Conservation (phyloP, 768 basidiomycete species). For the Xerocomellus amylosporus region DNA sequence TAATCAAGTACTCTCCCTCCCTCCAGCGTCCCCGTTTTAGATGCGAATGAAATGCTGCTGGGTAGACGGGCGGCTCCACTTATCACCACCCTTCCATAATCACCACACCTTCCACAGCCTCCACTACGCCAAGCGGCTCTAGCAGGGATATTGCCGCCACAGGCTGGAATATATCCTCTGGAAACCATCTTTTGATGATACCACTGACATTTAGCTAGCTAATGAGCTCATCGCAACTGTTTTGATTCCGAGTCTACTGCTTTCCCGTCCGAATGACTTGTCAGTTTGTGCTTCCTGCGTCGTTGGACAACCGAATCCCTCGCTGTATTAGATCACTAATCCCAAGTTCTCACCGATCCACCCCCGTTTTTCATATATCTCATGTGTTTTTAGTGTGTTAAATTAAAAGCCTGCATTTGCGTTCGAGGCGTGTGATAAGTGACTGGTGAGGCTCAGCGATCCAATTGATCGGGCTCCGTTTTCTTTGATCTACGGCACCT, state of each 20-base stretch:
- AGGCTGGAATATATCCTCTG: constrained; percentile 5
- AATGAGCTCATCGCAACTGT: neutral
- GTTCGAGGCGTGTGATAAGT: neutral
- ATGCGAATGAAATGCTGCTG: constrained; percentile 1
- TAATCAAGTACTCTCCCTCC: constrained; percentile 1
- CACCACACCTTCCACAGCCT: neutral
- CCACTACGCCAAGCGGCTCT: neutral
- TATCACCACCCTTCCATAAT: neutral
- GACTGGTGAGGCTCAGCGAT: neutral
- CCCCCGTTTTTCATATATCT: neutral
- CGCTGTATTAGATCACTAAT: neutral
- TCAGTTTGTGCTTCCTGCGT: neutral
- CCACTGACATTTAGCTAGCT: constrained; percentile 7
- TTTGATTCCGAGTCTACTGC: neutral
- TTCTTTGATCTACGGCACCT: neutral
- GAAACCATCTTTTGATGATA: constrained; percentile 8
- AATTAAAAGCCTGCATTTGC: neutral
- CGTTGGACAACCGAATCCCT: neutral
- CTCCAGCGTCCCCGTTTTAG: constrained; percentile 11
- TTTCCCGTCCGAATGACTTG: neutral
- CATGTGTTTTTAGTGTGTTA: constrained; percentile 5
- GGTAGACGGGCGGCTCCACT: neutral
- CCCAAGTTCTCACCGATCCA: neutral
- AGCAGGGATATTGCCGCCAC: neutral
- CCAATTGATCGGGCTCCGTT: neutral